Base-by-base conservation (phyloP, 2,329 filamentous ascomycete genomes). In the Elsinoe necatrix region DNA sequence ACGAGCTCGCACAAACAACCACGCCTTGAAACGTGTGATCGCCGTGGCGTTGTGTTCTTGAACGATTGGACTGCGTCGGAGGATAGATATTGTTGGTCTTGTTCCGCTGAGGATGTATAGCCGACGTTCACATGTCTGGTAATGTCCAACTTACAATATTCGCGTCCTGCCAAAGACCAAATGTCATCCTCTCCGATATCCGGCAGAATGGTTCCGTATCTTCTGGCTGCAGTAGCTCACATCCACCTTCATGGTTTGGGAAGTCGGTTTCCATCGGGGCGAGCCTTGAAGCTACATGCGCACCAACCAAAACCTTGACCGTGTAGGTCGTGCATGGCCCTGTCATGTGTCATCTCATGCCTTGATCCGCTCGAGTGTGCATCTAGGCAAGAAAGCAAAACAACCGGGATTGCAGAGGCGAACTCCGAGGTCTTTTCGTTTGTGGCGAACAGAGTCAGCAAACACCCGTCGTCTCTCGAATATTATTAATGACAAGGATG, bases 1-100 rank as follows among this genome's bases (percentile, higher is more conserved):
- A 39, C 34, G 16, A 39, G 34, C 34, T 39, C 18, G 11, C 27
- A 29, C 27, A 23, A 16, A 52, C 48, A 35, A 35, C 48, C 27
- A 37, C 18, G 31, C 34, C 34, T 52, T 39, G 48, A 52, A 39
- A 52, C 48, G 48, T 52, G 31, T 52, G 48, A 52, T 52, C 48
- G 48, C 29, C 16, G 18, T 34, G 16, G 14, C 25, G 9, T 18
- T 11, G 48, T 52, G 18, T 52, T 52, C 48, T 37, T 20, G 31
- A 52, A 52, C 48, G 31, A 29, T 34, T 34, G 34, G 34, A n/a
- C 34, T 14, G 34, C 34, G 3, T 37, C 34, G 9, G 34, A 37
- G 34, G 34, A 37, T 37, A 20, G 34, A 37, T 37, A 20, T 43
- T 23, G 23, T 20, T 48, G 23, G 43, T 16, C 12, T 48, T 18